Conservation (phyloP, 495 filamentous ascomycete genomes). For the Cladorrhinum samala region DNA sequence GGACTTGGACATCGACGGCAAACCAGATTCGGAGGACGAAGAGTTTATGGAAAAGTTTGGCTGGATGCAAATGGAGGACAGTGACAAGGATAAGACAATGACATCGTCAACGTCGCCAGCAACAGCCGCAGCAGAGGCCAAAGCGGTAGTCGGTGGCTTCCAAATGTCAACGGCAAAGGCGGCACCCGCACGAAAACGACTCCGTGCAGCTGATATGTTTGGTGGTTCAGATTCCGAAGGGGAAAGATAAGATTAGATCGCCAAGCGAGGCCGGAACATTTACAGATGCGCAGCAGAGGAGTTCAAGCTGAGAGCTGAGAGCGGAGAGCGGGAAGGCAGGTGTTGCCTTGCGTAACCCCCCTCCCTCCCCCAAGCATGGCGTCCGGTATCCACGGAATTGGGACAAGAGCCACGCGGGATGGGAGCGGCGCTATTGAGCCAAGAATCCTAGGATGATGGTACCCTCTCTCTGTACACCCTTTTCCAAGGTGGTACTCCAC, state of each 20-base stretch:
- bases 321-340: neutral
- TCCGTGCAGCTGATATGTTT: constrained; percentile 93
- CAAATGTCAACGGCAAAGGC: constrained; percentile 24
- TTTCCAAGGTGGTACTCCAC: constrained; percentile 1
- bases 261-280: neutral
- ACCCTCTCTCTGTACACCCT: neutral
- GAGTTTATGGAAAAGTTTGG: constrained; percentile 4
- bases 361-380: neutral
- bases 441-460: neutral
- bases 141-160: constrained; percentile 17
- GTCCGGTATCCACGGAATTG: constrained; percentile 2
- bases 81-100: constrained; percentile 10
- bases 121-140: constrained; percentile 14
- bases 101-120: constrained; percentile 14
- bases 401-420: neutral
- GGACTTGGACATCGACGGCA: constrained; percentile 27
- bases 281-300: neutral
- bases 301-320: neutral
- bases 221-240: constrained; percentile 53
- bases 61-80: neutral
- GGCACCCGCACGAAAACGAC: constrained; percentile 46
- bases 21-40: constrained; percentile 24
- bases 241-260: constrained; percentile 14
- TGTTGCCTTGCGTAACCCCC: neutral
- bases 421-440: constrained; percentile 1